Conservation (phyloP, 2,329 filamentous ascomycete genomes). For the Epichloe uncinata region DNA sequence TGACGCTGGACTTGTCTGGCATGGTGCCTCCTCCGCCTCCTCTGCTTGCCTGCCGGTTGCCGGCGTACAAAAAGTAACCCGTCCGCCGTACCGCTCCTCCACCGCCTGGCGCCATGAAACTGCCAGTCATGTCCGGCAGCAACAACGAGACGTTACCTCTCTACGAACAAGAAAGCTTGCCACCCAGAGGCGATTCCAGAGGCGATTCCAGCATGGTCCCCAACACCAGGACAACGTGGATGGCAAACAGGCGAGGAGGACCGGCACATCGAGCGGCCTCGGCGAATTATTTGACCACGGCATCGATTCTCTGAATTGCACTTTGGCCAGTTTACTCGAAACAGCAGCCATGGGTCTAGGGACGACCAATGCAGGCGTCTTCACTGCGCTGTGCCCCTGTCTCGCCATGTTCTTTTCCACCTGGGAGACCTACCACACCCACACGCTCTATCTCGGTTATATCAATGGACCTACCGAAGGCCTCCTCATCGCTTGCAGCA, state of each 20-base stretch:
- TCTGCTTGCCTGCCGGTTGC: neutral
- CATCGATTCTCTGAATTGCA: conserved; percentile 96
- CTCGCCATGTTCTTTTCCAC: conserved; percentile 99
- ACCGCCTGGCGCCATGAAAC: conserved; percentile 7
- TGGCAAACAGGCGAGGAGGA: conserved; percentile 90
- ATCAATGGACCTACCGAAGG: conserved; percentile 98
- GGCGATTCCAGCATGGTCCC: conserved; percentile 18
- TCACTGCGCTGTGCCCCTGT: conserved; percentile 82
- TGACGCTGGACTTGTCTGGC: too few species aligned
- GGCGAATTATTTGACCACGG: conserved; percentile 98
- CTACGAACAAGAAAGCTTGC: conserved; percentile 15
- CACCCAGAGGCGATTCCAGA: conserved; percentile 9
- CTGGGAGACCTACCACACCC: conserved; percentile 98
- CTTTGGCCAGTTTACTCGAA: conserved; percentile 78
- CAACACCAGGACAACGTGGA: conserved; percentile 73
- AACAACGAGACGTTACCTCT: conserved; percentile 21
- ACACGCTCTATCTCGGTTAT: conserved; percentile 89
- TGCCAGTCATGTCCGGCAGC: conserved; percentile 17
- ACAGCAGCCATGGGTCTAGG: conserved; percentile 89
- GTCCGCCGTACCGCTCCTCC: conserved; percentile 1
- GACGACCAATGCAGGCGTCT: conserved; percentile 69
- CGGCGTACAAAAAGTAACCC: neutral
- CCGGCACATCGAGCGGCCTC: conserved; percentile 84
- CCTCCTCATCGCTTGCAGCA: conserved; percentile 68
- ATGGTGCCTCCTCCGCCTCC: too few species aligned